Percentiles rank a stretch among this genome's conserved stretches.
Evolutionary conservation across 2,329 filamentous ascomycete genomes (phyloP).

Genomic region (Phoma sp.): DNA sequence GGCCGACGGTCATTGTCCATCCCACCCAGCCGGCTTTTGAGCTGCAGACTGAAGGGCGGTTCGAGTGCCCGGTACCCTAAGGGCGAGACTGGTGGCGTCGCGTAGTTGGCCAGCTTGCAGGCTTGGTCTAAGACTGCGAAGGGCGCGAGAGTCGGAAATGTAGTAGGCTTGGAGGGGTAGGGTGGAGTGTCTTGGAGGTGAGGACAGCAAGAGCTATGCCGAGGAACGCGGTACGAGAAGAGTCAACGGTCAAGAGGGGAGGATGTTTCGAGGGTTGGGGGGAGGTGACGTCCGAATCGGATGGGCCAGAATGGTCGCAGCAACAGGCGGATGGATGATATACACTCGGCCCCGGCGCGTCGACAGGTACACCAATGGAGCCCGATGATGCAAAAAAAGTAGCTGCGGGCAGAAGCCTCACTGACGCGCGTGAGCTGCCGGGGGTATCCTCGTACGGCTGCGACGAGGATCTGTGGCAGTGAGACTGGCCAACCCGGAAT

Average conservation of each 20-base stretch:
- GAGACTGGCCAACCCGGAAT: slow-evolving; percentile 40
- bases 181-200: slow-evolving; percentile 14
- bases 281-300: slow-evolving; percentile 39
- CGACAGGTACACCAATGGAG: slow-evolving; percentile 47
- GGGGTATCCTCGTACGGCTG: slow-evolving; percentile 49
- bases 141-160: slow-evolving; percentile 25
- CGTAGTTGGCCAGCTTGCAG: slow-evolving; percentile 71
- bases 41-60: slow-evolving; percentile 64
- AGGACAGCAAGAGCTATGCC: slow-evolving; percentile 20
- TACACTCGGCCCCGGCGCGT: slow-evolving; percentile 48
- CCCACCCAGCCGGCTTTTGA: slow-evolving; percentile 63
- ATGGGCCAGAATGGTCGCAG: slow-evolving; percentile 38
- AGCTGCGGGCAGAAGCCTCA: slow-evolving; percentile 47
- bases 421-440: slow-evolving; percentile 37
- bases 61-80: slow-evolving; percentile 67
- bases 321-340: slow-evolving; percentile 47
- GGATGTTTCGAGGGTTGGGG: slow-evolving; percentile 10
- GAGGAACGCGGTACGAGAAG: slow-evolving; percentile 18
- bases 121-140: slow-evolving; percentile 35
- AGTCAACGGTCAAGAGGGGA: slow-evolving; percentile 19
- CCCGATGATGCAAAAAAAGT: slow-evolving; percentile 41
- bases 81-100: slow-evolving; percentile 69
- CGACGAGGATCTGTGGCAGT: slow-evolving; percentile 44
- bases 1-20: slow-evolving; percentile 80
- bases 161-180: slow-evolving; percentile 9